Conservation (phyloP, 192 early-diverging fungal genomes). For the Coemansia sp. region DNA sequence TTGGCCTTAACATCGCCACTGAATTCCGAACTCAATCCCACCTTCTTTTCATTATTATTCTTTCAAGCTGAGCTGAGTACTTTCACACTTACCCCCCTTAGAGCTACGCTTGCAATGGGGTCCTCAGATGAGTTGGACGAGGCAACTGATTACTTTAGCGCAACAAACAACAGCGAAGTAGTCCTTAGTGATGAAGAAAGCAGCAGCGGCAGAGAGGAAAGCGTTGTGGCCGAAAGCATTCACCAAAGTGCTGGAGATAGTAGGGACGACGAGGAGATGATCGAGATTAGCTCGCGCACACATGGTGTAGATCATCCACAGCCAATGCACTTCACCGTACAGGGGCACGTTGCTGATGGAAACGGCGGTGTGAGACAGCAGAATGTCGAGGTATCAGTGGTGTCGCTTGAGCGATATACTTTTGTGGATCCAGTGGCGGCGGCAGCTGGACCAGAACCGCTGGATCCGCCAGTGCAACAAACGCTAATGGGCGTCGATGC, state of each 20-base stretch:
- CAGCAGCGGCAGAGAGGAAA: neutral
- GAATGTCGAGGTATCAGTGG: slow-evolving; percentile 30
- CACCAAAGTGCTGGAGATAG: neutral
- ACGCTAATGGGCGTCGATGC: neutral
- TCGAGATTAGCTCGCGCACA: slow-evolving; percentile 12
- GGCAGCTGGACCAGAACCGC: slow-evolving; percentile 23
- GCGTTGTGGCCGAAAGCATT: neutral
- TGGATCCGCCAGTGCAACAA: slow-evolving; percentile 35
- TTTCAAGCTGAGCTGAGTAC: no score
- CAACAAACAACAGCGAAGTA: slow-evolving; percentile 6
- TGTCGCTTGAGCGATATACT: slow-evolving; percentile 48
- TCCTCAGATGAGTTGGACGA: slow-evolving; percentile 10
- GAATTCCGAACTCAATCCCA: neutral
- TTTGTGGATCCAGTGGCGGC: slow-evolving; percentile 42
- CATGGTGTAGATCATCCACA: slow-evolving; percentile 9
- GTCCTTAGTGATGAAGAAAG: neutral
- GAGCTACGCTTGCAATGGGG: slow-evolving; percentile 1
- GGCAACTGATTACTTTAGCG: slow-evolving; percentile 17
- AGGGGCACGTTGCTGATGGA: neutral
- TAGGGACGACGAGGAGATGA: slow-evolving; percentile 3
- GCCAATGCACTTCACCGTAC: slow-evolving; percentile 4
- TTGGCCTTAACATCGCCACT: neutral
- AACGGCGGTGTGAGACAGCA: neutral
- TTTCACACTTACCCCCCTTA: no score
- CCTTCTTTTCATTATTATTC: neutral